Percentiles rank a stretch among this genome's conserved stretches.
These are phyloP conservation scores for Sugiyamaella paludigena DNA, from an alignment of 1,139 yeast species.

Conservation along the genomic window DNA sequence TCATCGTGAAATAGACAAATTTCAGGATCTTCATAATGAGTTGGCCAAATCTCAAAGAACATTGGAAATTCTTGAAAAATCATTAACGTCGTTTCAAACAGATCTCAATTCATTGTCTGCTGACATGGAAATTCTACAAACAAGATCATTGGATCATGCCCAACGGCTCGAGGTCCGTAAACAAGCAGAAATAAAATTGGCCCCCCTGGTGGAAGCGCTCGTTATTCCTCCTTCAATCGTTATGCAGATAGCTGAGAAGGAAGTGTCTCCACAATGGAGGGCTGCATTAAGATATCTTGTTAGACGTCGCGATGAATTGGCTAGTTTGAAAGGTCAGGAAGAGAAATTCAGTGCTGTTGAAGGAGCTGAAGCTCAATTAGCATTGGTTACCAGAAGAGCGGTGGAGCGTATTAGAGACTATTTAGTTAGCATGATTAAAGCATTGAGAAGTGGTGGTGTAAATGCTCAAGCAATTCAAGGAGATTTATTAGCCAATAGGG, in stretches of 20 bases:
- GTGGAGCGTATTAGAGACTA: constrained; percentile 75
- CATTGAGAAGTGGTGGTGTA: constrained; percentile 51
- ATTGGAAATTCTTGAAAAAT: constrained; percentile 40
- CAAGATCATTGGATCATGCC: constrained; percentile 58
- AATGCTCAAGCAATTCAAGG: constrained; percentile 75
- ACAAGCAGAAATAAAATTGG: constrained; percentile 54
- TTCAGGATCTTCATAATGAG: constrained; percentile 40
- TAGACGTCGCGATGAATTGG: constrained; percentile 25
- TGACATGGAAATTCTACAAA: constrained; percentile 56
- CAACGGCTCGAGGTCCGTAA: constrained; percentile 56
- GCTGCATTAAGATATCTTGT: constrained; percentile 33
- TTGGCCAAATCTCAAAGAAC: constrained; percentile 43
- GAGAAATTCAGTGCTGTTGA: constrained; percentile 25
- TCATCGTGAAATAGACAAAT: constrained; percentile 31
- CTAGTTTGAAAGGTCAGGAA: constrained; percentile 15
- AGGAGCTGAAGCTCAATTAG: constrained; percentile 40
- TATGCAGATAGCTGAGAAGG: constrained; percentile 34
- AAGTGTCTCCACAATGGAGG: constrained; percentile 37
- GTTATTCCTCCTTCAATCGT: constrained; percentile 63
- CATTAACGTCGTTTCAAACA: constrained; percentile 51
- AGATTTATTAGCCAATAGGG: constrained; percentile 58
- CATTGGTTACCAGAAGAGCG: constrained; percentile 49
- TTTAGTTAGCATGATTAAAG: constrained; percentile 61
- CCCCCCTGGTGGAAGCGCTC: constrained; percentile 70
- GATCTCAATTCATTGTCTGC: constrained; percentile 58